Evolutionary conservation across 495 filamentous ascomycete genomes (phyloP), one percentile per base, ranked within the genome.

Genomic region (Lindgomyces ingoldianus): DNA sequence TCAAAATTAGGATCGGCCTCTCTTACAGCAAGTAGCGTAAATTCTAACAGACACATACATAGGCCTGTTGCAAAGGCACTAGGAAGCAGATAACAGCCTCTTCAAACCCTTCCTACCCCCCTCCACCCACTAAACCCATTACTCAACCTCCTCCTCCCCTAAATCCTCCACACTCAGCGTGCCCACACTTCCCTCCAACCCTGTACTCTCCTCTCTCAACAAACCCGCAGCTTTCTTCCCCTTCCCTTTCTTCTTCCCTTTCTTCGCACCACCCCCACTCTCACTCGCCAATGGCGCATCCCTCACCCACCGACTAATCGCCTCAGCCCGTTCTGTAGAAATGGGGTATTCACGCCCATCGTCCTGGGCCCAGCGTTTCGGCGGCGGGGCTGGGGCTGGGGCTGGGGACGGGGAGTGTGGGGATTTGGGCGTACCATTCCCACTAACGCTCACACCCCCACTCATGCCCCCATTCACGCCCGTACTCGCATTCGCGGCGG

Each of bases 271-370:
- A 44, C 72, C 65, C 11, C 64, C 54, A 33, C 72, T 70, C 62
- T 74, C 64, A 49, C 56, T 57, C 9, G 53, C 59, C 21, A 72
- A 33, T 54, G 85, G 85, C n/a, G 83, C 86, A 60, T 88, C 86
- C 26, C 76, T 77, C 48, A 92, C 82, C 89, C 89, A 92, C 24
- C 84, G 77, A 3, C 85, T 82, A 50, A 92, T 80, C 33, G 82
- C 82, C 44, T 83, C 79, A 0, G 89, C 89, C 39, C 89, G 79
- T 55, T 89, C 87, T 6, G 86, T 89, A 3, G 81, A 78, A 65
- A 89, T 84, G 0, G 85, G 83, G 71, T 88, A 89, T 62, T 90
- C 88, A 70, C 81, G 83, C 3, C 81, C 84, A 60, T 86, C 84
- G 42, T 85, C 84, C 52, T 84, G 80, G 11, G 85, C 83, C 85